Evolutionary conservation across 176 grass and related monocot genomes (phyloP), one percentile per base, ranked within the genome.

Genomic region (Phoenix roebelenii): DNA sequence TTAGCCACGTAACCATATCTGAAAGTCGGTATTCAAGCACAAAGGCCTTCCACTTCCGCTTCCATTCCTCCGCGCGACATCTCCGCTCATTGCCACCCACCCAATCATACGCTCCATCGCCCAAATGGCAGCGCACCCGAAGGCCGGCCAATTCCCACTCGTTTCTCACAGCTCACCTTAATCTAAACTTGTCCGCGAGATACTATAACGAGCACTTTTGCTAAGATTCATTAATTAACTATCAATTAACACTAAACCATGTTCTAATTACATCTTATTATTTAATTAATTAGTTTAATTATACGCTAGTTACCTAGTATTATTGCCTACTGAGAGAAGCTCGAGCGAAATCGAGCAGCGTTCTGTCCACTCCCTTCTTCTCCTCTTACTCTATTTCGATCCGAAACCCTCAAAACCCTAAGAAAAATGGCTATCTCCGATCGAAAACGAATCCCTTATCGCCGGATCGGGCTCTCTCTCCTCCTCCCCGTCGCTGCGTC

Each of bases 371-470:
- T 22, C 12, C 54, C 54, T 14, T 12, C 7, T 17, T 56, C 20
- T 14, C 3, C 6, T 12, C 54, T 6, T 23, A 5, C 14, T 5
- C 54, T 20, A 56, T 14, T 4, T 56, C 9, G 22, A 22, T 12
- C 14, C 18, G 18, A 55, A 22, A 22, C 3, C 15, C 16, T 32
- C 26, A 6, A 60, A 32, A 60, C 58, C 58, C 16, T 60, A 67
- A 0, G 64, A 66, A 35, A 44, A 12, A 86, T 86, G 83, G 78
- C 29, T 14, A 60, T 4, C 15, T 56, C 54, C 7, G 7, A 12
- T 14, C 17, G 30, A 15, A n/a, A 22, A 0, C 39, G 0, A 22
- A 5, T 39, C 16, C n/a, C 28, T 44, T 0, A 3, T 12, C 35
- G 35, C 35, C 16, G 4, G 25, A 25, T 60, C 58, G 7, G 7